phyloP scores from a whole-genome alignment of 2,329 filamentous ascomycete species.

The Hypoxylon sp. region DNA sequence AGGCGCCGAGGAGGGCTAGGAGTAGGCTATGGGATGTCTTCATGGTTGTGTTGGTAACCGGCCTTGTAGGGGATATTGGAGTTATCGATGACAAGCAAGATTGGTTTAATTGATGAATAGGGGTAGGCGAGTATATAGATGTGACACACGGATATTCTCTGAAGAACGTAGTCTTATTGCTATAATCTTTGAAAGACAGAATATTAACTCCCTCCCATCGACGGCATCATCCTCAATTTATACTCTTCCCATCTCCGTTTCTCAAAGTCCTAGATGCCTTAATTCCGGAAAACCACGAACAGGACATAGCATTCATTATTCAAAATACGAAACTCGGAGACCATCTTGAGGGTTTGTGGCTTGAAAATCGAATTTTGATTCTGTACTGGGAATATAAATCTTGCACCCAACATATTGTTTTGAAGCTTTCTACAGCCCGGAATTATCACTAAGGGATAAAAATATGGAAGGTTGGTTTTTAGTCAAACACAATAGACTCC shows the following conservation, averaged over 20 bases:
- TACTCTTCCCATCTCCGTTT: not conserved
- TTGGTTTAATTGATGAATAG: not conserved
- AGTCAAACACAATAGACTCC: not conserved
- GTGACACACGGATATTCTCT: not conserved
- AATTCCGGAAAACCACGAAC: not conserved
- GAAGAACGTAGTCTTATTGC: not conserved
- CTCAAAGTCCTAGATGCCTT: not conserved
- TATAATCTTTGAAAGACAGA: not conserved
- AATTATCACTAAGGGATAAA: not conserved
- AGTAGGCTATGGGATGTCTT: not conserved
- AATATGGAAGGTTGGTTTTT: not conserved
- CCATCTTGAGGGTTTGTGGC: not conserved
- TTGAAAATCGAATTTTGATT: constrained; percentile 1
- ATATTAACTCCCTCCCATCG: not conserved
- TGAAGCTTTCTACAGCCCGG: not conserved
- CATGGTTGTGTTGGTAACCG: not conserved
- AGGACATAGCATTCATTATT: not conserved
- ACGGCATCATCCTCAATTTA: not conserved
- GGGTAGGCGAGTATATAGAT: not conserved
- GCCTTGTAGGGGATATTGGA: not conserved
- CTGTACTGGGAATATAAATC: not conserved
- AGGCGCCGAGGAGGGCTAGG: not conserved
- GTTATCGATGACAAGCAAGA: not conserved
- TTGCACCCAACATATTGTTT: not conserved
- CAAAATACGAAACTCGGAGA: not conserved